Percentiles rank a stretch among this genome's conserved stretches.
Evolutionary conservation across 202 grass and related monocot genomes (phyloP).

Genomic region (Setaria viridis): DNA sequence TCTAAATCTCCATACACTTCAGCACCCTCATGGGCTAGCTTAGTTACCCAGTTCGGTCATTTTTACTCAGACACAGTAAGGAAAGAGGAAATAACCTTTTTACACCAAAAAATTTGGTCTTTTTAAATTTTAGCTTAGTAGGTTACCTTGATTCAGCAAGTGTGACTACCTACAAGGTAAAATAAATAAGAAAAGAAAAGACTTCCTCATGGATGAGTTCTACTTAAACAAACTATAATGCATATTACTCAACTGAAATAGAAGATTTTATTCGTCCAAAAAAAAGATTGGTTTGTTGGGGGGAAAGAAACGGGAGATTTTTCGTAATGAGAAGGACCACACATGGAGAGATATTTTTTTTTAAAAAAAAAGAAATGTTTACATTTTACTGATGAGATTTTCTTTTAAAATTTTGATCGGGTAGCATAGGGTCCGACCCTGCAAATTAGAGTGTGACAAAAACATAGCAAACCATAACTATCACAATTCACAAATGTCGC

Average conservation of each 20-base stretch:
- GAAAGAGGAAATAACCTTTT: not conserved
- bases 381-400: not conserved
- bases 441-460: not conserved
- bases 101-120: not conserved
- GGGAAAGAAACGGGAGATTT: not conserved
- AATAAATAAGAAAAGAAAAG: not conserved
- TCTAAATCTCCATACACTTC: not conserved
- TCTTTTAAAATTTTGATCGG: not conserved
- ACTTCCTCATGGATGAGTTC: not conserved
- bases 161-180: not conserved
- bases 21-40: not conserved
- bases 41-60: not conserved
- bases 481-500: not conserved
- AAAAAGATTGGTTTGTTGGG: too few species aligned
- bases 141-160: not conserved
- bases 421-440: not conserved
- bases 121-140: not conserved
- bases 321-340: not conserved
- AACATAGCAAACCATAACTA: not conserved
- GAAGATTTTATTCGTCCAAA: not conserved
- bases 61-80: not conserved
- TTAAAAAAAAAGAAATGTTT: not conserved
- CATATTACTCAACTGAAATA: not conserved
- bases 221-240: not conserved
- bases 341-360: not conserved